phyloP scores from a whole-genome alignment of 140 eudicot genomes.

The Senecio squalidus region DNA sequence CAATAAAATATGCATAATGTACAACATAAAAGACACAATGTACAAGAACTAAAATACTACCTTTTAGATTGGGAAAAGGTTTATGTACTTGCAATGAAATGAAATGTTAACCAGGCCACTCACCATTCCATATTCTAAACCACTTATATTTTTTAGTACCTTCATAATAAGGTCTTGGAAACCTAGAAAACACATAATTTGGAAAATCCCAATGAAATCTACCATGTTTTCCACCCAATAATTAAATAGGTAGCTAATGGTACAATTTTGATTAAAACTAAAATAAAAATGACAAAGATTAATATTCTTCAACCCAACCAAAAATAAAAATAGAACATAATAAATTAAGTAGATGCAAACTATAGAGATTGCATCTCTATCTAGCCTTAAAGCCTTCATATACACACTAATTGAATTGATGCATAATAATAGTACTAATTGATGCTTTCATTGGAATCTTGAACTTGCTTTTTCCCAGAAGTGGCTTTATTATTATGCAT shows the following conservation, averaged over 20 bases:
- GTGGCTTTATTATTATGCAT: constrained; percentile 88
- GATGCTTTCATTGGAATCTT: constrained; percentile 43
- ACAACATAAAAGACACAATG: constrained; percentile 1
- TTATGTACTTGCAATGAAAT: constrained; percentile 21
- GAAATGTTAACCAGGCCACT: constrained; percentile 26
- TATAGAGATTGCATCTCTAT: constrained; percentile 20
- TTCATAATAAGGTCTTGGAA: constrained; percentile 21
- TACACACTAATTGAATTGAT: constrained; percentile 33
- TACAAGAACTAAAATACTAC: constrained; percentile 5
- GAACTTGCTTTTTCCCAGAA: constrained; percentile 54
- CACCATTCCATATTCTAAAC: constrained; percentile 25
- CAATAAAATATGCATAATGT: constrained; percentile 8
- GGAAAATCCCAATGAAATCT: constrained; percentile 27
- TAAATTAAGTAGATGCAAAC: constrained; percentile 21
- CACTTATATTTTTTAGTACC: constrained; percentile 17
- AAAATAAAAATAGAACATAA: constrained; percentile 17
- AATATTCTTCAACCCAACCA: constrained; percentile 26
- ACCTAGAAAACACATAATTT: constrained; percentile 10
- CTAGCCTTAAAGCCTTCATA: constrained; percentile 17
- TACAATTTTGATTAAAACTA: constrained; percentile 5
- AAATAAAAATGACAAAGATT: constrained; percentile 9
- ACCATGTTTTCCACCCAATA: constrained; percentile 4
- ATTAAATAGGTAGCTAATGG: background rate
- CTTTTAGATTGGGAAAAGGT: constrained; percentile 16
- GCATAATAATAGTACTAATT: constrained; percentile 24